phyloP scores from a whole-genome alignment of 2,329 filamentous ascomycete genomes.

The Penicillium sp. region DNA sequence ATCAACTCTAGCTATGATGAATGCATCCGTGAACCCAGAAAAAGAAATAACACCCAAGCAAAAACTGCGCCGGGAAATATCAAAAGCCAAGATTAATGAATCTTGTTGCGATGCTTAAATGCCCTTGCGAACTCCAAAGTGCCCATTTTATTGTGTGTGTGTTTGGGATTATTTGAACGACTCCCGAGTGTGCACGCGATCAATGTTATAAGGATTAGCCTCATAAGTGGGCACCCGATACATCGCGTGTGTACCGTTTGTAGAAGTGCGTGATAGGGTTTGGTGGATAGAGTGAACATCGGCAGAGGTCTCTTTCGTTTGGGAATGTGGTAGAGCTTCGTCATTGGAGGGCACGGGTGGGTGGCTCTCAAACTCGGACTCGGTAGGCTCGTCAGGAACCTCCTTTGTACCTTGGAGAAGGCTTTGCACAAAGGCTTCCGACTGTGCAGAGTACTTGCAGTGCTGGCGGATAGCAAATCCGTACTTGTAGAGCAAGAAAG shows the following conservation, averaged over 20 bases:
- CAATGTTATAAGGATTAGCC: constrained; percentile 21
- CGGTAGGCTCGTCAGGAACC: background rate
- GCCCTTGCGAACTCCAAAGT: background rate
- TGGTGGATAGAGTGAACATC: constrained; percentile 16
- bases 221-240: constrained; percentile 23
- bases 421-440: constrained; percentile 27
- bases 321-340: background rate
- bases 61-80: background rate
- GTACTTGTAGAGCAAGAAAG: constrained; percentile 49
- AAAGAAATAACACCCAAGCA: background rate
- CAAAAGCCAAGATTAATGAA: background rate
- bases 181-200: constrained; percentile 22
- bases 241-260: constrained; percentile 5
- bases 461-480: constrained; percentile 42
- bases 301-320: constrained; percentile 15
- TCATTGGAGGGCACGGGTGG: background rate
- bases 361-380: background rate
- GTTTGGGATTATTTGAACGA: constrained; percentile 17
- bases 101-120: background rate
- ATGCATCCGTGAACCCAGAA: background rate
- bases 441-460: constrained; percentile 45
- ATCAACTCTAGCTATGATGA: constrained; percentile 5
- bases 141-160: background rate
- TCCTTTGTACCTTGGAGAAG: constrained; percentile 10
- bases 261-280: constrained; percentile 11